A percentile compares a stretch with the other conserved stretches of the same genome.
Conservation (phyloP, 495 filamentous ascomycete species). For the Annulohypoxylon bovei region DNA sequence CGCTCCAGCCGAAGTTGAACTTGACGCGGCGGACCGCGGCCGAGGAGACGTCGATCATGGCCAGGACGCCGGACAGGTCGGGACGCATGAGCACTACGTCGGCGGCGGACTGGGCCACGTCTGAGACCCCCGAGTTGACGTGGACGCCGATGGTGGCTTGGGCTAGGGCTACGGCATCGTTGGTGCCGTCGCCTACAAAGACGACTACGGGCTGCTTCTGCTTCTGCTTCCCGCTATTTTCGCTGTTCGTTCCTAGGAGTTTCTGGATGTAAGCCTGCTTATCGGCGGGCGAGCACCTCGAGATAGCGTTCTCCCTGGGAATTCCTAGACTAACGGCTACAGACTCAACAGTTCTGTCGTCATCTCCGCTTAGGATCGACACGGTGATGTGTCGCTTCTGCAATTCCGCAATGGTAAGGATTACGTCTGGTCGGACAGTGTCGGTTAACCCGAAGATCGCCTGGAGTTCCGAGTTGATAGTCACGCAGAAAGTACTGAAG, state of each 20-base stretch:
- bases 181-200: conserved; percentile 83
- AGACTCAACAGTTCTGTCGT: conserved; percentile 64
- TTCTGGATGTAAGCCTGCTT: conserved; percentile 70
- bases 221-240: conserved; percentile 20
- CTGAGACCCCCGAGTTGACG: conserved; percentile 64
- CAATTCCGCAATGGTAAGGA: conserved; percentile 58
- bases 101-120: conserved; percentile 73
- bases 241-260: conserved; percentile 37
- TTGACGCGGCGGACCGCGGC: conserved; percentile 65
- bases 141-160: conserved; percentile 79
- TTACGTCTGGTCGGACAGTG: conserved; percentile 66
- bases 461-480: conserved; percentile 57
- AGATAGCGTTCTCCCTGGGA: conserved; percentile 54
- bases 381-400: conserved; percentile 65
- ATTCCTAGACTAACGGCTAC: conserved; percentile 67
- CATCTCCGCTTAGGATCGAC: conserved; percentile 77
- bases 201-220: conserved; percentile 56
- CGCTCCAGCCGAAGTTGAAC: conserved; percentile 80
- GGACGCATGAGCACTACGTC: conserved; percentile 74
- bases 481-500: conserved; percentile 72
- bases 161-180: conserved; percentile 79
- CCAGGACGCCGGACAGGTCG: conserved; percentile 64
- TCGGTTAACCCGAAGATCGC: conserved; percentile 71
- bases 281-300: conserved; percentile 66
- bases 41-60: conserved; percentile 67